phyloP scores from a whole-genome alignment of 106 monocot genomes.

The Dioscorea zingiberensis region DNA sequence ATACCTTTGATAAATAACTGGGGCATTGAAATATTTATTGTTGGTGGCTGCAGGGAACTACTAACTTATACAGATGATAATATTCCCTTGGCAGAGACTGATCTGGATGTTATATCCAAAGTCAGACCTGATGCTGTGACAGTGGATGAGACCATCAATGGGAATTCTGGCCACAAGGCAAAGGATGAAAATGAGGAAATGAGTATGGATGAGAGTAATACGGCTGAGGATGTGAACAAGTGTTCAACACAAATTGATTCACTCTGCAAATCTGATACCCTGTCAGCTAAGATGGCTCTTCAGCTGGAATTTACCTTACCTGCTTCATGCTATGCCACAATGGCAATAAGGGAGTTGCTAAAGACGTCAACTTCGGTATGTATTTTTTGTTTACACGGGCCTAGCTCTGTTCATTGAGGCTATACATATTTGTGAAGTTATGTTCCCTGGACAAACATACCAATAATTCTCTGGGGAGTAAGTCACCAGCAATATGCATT shows the following conservation, averaged over 20 bases:
- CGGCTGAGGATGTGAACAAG: slow-evolving; percentile 14
- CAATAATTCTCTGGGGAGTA: not conserved
- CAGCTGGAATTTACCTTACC: slow-evolving; percentile 76
- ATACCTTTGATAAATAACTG: too few species aligned
- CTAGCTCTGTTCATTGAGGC: not conserved
- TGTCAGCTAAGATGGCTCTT: slow-evolving; percentile 42
- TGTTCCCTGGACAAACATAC: too few species aligned
- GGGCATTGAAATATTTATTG: slow-evolving; percentile 2
- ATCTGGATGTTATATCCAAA: slow-evolving; percentile 57
- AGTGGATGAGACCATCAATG: slow-evolving; percentile 3
- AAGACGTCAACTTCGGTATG: slow-evolving; percentile 84
- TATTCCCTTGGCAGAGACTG: slow-evolving; percentile 57
- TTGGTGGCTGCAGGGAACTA: slow-evolving; percentile 51
- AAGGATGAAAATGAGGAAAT: slow-evolving; percentile 4
- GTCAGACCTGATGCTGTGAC: not conserved
- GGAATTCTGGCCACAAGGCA: not conserved
- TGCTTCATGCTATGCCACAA: slow-evolving; percentile 85
- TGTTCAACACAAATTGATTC: not conserved
- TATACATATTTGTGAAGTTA: not conserved
- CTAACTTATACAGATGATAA: slow-evolving; percentile 48
- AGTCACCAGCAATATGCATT: not conserved
- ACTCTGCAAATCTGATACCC: slow-evolving; percentile 18
- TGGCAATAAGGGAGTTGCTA: slow-evolving; percentile 86
- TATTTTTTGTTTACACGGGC: not conserved
- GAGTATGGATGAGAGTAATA: slow-evolving; percentile 4